These are phyloP conservation scores for Insectozyma bohioensis DNA, from an alignment of 1,139 yeast genomes.

Conservation along the genomic window DNA sequence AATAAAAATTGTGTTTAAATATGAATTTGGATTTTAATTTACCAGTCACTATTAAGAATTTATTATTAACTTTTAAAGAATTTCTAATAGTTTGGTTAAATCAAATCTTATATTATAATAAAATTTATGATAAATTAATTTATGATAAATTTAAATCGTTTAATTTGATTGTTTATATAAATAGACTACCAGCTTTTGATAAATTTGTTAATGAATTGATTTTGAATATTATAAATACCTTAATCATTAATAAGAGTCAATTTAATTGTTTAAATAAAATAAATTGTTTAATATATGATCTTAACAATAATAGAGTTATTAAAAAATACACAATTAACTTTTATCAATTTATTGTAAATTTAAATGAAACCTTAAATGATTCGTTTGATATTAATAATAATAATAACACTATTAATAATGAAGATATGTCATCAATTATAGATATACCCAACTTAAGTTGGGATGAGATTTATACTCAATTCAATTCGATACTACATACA, in stretches of 20 bases:
- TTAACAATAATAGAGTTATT: slow-evolving; percentile 18
- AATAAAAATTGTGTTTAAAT: too few relatives aligned
- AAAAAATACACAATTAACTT: slow-evolving; percentile 31
- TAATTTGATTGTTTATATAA: slow-evolving; percentile 36
- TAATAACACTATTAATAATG: slow-evolving; percentile 2
- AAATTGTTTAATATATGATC: slow-evolving; percentile 23
- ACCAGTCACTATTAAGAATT: slow-evolving; percentile 25
- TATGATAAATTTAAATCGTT: slow-evolving; percentile 39
- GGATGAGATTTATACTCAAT: slow-evolving; percentile 34
- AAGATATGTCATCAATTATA: slow-evolving; percentile 15
- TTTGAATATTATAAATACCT: slow-evolving; percentile 11
- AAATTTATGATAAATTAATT: slow-evolving; percentile 42
- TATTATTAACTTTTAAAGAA: slow-evolving; percentile 37
- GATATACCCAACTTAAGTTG: slow-evolving; percentile 30
- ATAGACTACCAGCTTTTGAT: slow-evolving; percentile 45
- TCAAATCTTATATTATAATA: slow-evolving; percentile 46
- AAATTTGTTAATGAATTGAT: slow-evolving; percentile 34
- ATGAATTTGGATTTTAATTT: too few relatives aligned
- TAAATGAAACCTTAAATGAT: slow-evolving; percentile 14
- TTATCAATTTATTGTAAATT: slow-evolving; percentile 18
- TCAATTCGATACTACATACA: slow-evolving; percentile 28
- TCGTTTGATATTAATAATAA: slow-evolving; percentile 5
- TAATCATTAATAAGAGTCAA: slow-evolving; percentile 12
- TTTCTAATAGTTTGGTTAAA: slow-evolving; percentile 42
- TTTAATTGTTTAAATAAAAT: slow-evolving; percentile 12